Evolutionary conservation across 176 grass and related monocot genomes (phyloP), one percentile per base, ranked within the genome.

Genomic region (Aegilops tauschii): DNA sequence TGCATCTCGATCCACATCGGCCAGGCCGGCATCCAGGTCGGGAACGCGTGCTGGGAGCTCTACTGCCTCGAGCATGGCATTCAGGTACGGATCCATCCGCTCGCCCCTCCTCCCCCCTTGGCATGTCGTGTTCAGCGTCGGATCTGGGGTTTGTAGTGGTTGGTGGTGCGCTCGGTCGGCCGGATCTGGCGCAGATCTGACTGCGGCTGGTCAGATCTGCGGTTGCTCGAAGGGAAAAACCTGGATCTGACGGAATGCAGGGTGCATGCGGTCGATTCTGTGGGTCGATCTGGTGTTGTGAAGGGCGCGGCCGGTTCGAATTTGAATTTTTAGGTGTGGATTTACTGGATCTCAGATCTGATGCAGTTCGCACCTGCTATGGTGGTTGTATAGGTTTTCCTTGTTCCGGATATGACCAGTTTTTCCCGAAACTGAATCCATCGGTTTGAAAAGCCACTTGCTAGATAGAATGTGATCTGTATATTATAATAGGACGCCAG

Each of bases 31-130:
- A 94, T 94, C 90, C 90, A 94, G 84, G 93, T 94, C 77, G 90
- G 93, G 25, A 94, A 94, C 74, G 84, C 87, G 29, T 94, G 93
- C 93, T 94, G 93, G 90, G 93, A 94, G 63, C 93, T 94, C 11
- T 94, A 94, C 90, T 94, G 93, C 87, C 93, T 94, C 59, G 93
- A 94, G 93, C 93, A 94, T 35, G 92, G 93, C 87, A 94, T 94
- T 18, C 90, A 94, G 93, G 93, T 94, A 88, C 28, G 0, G 16
- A 74, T 79, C 73, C 4, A 74, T 79, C 73, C 4, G 8, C 39
- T 71, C 75, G 3, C 36, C 59, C 56, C 5, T 10, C 49, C 16
- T 14, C 1, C 12, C 6, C 12, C 31, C 1, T 7, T 18, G 0
- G 1, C 4, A 0, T 64, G 9, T 9, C 2, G 6, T 20, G 23